Evolutionary conservation across 2,329 filamentous ascomycete genomes (phyloP), one percentile per base, ranked within the genome.

Genomic region (Nothophoma quercina): DNA sequence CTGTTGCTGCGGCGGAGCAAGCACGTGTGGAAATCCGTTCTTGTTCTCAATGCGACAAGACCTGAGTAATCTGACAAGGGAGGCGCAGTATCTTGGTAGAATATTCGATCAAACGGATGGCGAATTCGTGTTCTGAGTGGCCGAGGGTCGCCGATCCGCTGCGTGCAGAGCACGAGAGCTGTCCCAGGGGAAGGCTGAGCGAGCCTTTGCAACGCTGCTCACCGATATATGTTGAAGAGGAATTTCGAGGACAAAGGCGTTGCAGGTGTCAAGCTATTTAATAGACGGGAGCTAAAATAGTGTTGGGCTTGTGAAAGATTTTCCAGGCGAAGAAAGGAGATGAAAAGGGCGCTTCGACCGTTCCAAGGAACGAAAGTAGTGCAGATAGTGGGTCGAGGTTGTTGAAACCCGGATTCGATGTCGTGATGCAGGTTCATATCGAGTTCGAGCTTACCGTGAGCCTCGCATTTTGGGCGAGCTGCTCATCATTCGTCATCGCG

Each of bases 201-300:
- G 51, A 59, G 54, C 53, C 58, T 63, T 54, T 49, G 40, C 25
- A 56, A 48, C 48, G 41, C 50, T 39, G 36, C 53, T 60, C 51
- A 62, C 58, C 23, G 39, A 54, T 32, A 33, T 26, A 33, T 28
- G 55, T 44, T 38, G 51, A 44, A 58, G 48, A 50, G 51, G 32
- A 58, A 41, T 59, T 49, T 55, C 45, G 30, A 45, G 52, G 45
- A 55, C 51, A 59, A 59, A 58, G 51, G 40, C 38, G 51, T 46
- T 32, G 43, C 57, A 57, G 58, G 43, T 58, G 47, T 46, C 46
- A 29, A 55, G 52, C 53, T 64, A 65, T 67, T 63, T 62, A 63
- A 65, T 46, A 54, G 42, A 56, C 66, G 67, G 68, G 66, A 71
- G 61, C 68, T 71, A 71, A 67, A 65, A 57, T 68, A 68, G 66